Base-by-base conservation (phyloP, 1,139 yeast species). In the Pichia sp. region DNA sequence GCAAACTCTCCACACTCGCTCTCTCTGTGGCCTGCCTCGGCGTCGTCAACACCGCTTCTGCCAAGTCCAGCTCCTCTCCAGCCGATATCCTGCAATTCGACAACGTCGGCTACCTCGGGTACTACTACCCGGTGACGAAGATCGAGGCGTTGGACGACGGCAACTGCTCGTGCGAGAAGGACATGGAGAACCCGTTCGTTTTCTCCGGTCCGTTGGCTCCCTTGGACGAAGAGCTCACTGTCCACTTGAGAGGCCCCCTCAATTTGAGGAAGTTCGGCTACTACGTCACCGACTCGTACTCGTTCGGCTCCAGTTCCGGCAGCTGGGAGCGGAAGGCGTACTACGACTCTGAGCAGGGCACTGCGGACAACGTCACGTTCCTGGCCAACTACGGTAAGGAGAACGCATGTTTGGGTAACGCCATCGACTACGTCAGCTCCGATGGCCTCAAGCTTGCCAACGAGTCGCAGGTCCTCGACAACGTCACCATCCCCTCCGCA, bases 171-270 rank as follows among this genome's bases (percentile, higher is more conserved):
- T 84, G 87, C 68, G 73, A 73, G 59, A 67, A 77, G 14, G 77
- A 73, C 44, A 65, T 72, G 8, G 74, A 70, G 16, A 64, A 68
- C 50, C 67, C 69, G 33, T 63, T 71, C 40, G 65, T 77, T 52
- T 85, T 86, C 68, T 70, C 76, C 20, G 93, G 93, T 45, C 70
- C 78, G 55, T 79, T 83, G 70, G 74, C 91, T 49, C 95, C 95
- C 16, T 71, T 86, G 55, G 75, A 85, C 60, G 85, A 80, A 61
- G 89, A 83, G 64, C 72, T 87, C 53, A 83, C 91, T n/a, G 88
- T 86, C 38, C 95, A 87, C 69, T 80, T 86, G 71, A 82, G 95
- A 75, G 95, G 95, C 61, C 95, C 95, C 27, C 67, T 86, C 59
- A 74, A 74, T 58, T 75, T 85, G 65, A 73, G 74, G 60, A 80